Percentiles rank a stretch among this genome's conserved stretches.
Evolutionary conservation across 352 stramenopile species (phyloP).

Genomic region (Pythium oligandrum): DNA sequence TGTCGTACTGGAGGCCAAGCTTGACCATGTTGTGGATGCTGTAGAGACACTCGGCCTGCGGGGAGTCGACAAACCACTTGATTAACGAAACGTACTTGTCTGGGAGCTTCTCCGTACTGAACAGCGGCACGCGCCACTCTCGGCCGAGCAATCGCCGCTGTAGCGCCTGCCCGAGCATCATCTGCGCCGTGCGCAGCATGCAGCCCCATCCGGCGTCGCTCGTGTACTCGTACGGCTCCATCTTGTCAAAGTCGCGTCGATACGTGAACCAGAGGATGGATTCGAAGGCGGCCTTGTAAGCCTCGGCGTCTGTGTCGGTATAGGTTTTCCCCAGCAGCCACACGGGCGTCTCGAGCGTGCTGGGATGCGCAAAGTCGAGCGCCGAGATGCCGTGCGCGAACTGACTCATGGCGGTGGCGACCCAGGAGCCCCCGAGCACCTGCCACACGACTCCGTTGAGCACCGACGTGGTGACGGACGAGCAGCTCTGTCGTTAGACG

Average conservation of each 20-base stretch:
- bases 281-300: conserved; percentile 55
- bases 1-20: conserved; percentile 88
- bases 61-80: conserved; percentile 83
- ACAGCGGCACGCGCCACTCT: conserved; percentile 36
- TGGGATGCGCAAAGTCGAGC: conserved; percentile 40
- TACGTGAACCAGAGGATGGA: conserved; percentile 89
- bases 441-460: conserved; percentile 20
- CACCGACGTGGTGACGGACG: conserved; percentile 2
- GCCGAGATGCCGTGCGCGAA: conserved; percentile 80
- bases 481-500: too few species aligned
- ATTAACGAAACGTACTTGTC: conserved; percentile 55
- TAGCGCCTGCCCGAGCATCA: conserved; percentile 90
- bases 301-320: conserved; percentile 36
- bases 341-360: conserved; percentile 33
- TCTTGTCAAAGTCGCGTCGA: conserved; percentile 77
- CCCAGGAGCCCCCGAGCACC: conserved; percentile 30
- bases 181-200: conserved; percentile 94
- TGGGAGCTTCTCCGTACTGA: conserved; percentile 33
- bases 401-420: conserved; percentile 64
- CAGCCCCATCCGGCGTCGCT: conserved; percentile 95
- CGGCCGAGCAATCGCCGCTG: conserved; percentile 68
- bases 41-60: conserved; percentile 63
- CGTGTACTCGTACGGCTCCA: conserved; percentile 86
- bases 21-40: conserved; percentile 92
- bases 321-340: conserved; percentile 43